These are phyloP conservation scores for Saccharomyces hybrid DNA, from an alignment of 1,139 yeast species.

Conservation along the genomic window DNA sequence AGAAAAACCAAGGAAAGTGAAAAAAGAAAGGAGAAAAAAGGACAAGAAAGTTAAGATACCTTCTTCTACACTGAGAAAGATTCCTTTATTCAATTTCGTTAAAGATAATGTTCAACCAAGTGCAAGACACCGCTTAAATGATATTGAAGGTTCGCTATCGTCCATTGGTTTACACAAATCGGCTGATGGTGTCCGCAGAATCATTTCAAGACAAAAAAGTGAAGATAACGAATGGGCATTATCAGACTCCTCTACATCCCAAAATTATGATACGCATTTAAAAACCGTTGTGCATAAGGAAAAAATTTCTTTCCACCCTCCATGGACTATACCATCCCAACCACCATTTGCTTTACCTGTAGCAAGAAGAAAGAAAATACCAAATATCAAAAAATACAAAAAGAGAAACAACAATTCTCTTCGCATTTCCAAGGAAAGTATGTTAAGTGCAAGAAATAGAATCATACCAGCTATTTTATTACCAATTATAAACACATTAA, in stretches of 20 bases:
- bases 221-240: neutral
- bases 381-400: constrained; percentile 7
- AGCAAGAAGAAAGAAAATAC: constrained; percentile 23
- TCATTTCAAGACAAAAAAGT: neutral
- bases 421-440: constrained; percentile 4
- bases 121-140: constrained; percentile 4
- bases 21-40: constrained; percentile 18
- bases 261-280: constrained; percentile 12
- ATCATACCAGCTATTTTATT: constrained; percentile 26
- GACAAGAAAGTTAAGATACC: constrained; percentile 21
- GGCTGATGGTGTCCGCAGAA: constrained; percentile 5
- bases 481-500: constrained; percentile 29
- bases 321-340: constrained; percentile 26
- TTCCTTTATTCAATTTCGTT: constrained; percentile 25
- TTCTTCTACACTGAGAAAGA: constrained; percentile 20
- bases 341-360: constrained; percentile 31
- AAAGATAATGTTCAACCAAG: constrained; percentile 8
- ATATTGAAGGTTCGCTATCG: constrained; percentile 11
- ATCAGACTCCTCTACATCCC: neutral
- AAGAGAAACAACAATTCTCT: constrained; percentile 4
- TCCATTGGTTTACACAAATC: constrained; percentile 3
- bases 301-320: constrained; percentile 31
- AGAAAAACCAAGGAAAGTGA: constrained; percentile 12
- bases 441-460: constrained; percentile 8
- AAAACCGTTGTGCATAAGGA: constrained; percentile 28